A percentile compares a stretch with the other conserved stretches of the same genome.
Evolutionary conservation across 108 stramenopile species (phyloP).

Genomic region (Mayamaea pseudoterrestris): DNA sequence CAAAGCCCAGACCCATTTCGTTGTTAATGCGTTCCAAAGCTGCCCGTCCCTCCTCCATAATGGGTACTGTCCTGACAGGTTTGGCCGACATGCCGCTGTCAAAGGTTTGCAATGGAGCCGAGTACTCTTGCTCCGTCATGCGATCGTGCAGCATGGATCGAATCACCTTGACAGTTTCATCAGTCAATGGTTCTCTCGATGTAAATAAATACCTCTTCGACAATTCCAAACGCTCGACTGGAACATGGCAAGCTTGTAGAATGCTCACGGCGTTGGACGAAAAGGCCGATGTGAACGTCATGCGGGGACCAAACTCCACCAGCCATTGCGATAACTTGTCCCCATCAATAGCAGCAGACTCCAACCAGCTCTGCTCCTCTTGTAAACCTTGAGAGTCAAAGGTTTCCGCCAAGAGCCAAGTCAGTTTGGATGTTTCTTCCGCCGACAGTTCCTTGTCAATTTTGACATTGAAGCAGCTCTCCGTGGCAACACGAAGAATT

Average conservation of each 20-base stretch:
- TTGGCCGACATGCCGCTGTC: slow-evolving; percentile 37
- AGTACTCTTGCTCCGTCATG: slow-evolving; percentile 96
- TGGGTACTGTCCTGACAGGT: slow-evolving; percentile 72
- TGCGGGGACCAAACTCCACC: slow-evolving; percentile 95
- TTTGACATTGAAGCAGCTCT: slow-evolving; percentile 73
- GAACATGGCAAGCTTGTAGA: slow-evolving; percentile 71
- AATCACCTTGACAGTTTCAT: slow-evolving; percentile 28
- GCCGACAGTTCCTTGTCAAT: slow-evolving; percentile 17
- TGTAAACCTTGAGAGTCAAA: slow-evolving; percentile 61
- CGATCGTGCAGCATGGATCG: slow-evolving; percentile 82
- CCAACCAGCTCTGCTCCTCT: slow-evolving; percentile 43
- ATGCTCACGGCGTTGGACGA: slow-evolving; percentile 92
- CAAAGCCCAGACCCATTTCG: slow-evolving; percentile 91
- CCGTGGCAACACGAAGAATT: slow-evolving; percentile 46
- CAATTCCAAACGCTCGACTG: slow-evolving; percentile 77
- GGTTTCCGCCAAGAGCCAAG: slow-evolving; percentile 91
- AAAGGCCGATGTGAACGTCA: slow-evolving; percentile 94
- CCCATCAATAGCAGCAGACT: slow-evolving; percentile 3
- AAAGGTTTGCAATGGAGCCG: slow-evolving; percentile 67
- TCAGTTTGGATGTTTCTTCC: slow-evolving; percentile 31
- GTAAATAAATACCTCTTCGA: slow-evolving; percentile 61
- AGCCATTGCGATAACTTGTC: slow-evolving; percentile 19
- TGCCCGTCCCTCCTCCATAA: slow-evolving; percentile 80
- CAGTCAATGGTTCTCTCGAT: slow-evolving; percentile 17
- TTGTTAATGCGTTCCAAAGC: slow-evolving; percentile 88